Evolutionary conservation across 2,329 filamentous ascomycete species (phyloP).

Genomic region (Sclerotinia spermophila): DNA sequence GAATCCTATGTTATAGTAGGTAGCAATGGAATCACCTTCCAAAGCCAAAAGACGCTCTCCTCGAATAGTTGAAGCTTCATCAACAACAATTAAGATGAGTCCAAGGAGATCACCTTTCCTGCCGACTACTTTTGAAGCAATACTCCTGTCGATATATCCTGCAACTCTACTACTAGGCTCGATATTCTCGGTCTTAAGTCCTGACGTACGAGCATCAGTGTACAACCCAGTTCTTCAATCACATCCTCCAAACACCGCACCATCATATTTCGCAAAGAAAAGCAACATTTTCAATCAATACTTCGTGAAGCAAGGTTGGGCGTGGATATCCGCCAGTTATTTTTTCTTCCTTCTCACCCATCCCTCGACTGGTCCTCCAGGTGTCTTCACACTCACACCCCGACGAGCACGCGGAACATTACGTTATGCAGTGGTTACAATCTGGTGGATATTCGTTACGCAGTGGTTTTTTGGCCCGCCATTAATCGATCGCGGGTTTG

Average conservation of each 20-base stretch:
- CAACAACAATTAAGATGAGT: constrained; percentile 24
- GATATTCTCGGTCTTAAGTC: constrained; percentile 74
- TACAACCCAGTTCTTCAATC: constrained; percentile 63
- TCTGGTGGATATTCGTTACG: constrained; percentile 80
- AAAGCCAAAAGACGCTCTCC: constrained; percentile 33
- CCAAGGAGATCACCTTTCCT: constrained; percentile 52
- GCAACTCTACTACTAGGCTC: constrained; percentile 75
- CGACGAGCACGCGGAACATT: constrained; percentile 55
- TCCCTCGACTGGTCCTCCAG: constrained; percentile 49
- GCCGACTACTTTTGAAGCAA: constrained; percentile 64
- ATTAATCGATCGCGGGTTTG: constrained; percentile 84
- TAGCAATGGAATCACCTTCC: constrained; percentile 32
- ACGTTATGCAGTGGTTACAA: constrained; percentile 70
- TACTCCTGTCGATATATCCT: constrained; percentile 70
- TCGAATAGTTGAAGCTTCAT: constrained; percentile 24
- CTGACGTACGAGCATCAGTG: constrained; percentile 59
- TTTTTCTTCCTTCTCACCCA: constrained; percentile 66
- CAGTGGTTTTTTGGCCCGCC: constrained; percentile 96
- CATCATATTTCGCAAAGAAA: constrained; percentile 91
- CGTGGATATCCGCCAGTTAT: constrained; percentile 80
- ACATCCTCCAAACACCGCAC: constrained; percentile 57
- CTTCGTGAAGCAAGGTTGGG: constrained; percentile 95
- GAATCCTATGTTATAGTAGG: constrained; percentile 28
- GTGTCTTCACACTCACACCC: constrained; percentile 40
- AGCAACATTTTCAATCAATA: constrained; percentile 86